Evolutionary conservation across 441 rosid species (phyloP).

Genomic region (Aquilaria agallochum): DNA sequence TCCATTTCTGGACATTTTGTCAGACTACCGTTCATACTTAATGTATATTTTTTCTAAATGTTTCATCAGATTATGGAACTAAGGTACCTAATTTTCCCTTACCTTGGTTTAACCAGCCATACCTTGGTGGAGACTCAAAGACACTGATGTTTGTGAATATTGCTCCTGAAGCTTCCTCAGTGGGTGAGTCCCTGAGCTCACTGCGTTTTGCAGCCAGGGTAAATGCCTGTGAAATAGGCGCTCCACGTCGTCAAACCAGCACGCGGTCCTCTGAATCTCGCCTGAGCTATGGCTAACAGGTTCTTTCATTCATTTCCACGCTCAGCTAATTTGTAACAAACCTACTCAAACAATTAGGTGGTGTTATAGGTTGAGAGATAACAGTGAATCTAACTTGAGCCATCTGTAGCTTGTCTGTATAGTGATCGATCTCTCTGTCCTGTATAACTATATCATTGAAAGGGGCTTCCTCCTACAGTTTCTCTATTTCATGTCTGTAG

Average conservation of each 20-base stretch:
- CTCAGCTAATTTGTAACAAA: not conserved
- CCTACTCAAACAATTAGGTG: constrained; percentile 10
- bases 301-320: not conserved
- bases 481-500: not conserved
- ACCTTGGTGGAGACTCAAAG: constrained; percentile 89
- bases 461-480: not conserved
- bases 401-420: constrained; percentile 30
- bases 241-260: constrained; percentile 71
- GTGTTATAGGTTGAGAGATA: constrained; percentile 6
- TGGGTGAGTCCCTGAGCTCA: constrained; percentile 83
- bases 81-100: too few species aligned
- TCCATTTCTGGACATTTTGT: too few species aligned
- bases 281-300: constrained; percentile 36
- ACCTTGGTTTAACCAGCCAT: constrained; percentile 48
- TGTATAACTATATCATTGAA: not conserved
- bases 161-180: constrained; percentile 65
- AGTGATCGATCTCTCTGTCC: too few species aligned
- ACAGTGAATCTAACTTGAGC: constrained; percentile 34
- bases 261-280: constrained; percentile 48
- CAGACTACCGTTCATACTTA: too few species aligned
- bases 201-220: constrained; percentile 91
- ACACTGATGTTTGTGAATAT: constrained; percentile 88
- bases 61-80: too few species aligned
- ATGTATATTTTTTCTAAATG: too few species aligned
- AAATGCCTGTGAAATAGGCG: constrained; percentile 85